Evolutionary conservation across 2,329 filamentous ascomycete genomes (phyloP).

Genomic region (Aspergillus chevalieri): DNA sequence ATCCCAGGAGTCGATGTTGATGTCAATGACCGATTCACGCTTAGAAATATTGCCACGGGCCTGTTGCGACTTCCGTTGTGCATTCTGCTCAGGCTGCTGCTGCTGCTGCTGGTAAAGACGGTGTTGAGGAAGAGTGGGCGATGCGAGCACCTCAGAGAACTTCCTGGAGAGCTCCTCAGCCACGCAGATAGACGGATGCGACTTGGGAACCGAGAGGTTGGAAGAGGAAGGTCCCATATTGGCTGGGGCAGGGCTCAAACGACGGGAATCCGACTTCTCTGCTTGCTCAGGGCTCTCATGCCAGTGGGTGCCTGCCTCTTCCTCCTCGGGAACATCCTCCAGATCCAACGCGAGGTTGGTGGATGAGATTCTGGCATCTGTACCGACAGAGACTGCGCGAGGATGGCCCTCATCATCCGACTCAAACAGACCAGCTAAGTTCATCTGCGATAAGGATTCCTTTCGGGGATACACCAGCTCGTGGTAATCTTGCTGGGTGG

Average conservation of each 20-base stretch:
- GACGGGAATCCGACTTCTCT: conserved; percentile 13
- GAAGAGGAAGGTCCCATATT: conserved; percentile 5
- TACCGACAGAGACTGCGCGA: conserved; percentile 35
- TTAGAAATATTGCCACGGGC: not conserved
- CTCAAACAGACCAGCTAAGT: conserved; percentile 24
- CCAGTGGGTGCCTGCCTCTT: conserved; percentile 28
- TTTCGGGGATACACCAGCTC: conserved; percentile 23
- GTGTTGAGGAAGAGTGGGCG: conserved; percentile 31
- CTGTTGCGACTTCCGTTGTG: conserved; percentile 11
- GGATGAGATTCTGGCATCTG: conserved; percentile 34
- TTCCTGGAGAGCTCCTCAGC: conserved; percentile 30
- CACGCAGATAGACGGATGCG: conserved; percentile 26
- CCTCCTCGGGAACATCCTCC: conserved; percentile 43
- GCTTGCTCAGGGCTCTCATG: conserved; percentile 26
- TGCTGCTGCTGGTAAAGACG: conserved; percentile 7
- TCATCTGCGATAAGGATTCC: conserved; percentile 13
- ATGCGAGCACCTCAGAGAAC: conserved; percentile 42
- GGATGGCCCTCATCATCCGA: conserved; percentile 32
- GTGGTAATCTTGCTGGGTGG: conserved; percentile 21
- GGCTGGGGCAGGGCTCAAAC: conserved; percentile 8
- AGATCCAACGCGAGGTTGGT: conserved; percentile 35
- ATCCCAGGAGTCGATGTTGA: conserved; percentile 49
- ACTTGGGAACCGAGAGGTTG: conserved; percentile 12
- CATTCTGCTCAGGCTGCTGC: conserved; percentile 8
- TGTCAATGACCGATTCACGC: conserved; percentile 16